These are phyloP conservation scores for Adansonia gregorii DNA, from an alignment of 441 rosid genomes.

Conservation along the genomic window DNA sequence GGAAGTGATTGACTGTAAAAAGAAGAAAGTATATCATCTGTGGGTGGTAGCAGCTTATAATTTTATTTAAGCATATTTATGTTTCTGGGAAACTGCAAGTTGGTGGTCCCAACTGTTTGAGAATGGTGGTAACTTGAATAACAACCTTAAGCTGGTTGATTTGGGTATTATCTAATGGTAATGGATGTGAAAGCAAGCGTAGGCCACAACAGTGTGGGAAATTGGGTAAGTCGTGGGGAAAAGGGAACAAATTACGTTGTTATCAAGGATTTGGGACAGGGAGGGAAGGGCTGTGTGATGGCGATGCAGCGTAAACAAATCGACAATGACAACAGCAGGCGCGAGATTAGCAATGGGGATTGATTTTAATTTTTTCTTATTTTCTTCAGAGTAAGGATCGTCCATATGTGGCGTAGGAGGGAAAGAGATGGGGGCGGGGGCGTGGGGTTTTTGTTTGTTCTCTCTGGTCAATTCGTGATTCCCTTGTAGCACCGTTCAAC, in stretches of 20 bases:
- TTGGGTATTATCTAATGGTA: background rate
- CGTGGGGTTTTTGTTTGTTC: background rate
- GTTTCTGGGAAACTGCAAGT: background rate
- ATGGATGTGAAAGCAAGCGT: background rate
- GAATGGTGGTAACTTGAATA: background rate
- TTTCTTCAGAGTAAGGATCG: no score
- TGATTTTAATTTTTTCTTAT: background rate
- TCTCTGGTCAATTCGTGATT: background rate
- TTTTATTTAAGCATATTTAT: background rate
- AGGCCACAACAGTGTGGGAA: background rate
- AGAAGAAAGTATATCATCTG: background rate
- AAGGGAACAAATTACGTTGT: background rate
- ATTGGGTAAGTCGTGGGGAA: background rate
- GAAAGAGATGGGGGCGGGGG: background rate
- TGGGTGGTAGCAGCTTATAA: background rate
- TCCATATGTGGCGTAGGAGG: no score
- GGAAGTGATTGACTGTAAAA: constrained; percentile 31
- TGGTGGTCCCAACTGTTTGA: background rate
- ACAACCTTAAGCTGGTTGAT: background rate
- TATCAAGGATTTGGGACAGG: background rate
- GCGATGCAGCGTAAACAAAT: constrained; percentile 27
- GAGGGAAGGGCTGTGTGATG: constrained; percentile 18
- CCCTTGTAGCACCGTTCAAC: background rate
- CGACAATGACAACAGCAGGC: background rate
- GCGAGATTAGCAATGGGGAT: background rate